A percentile compares a stretch with the other conserved stretches of the same genome.
These are phyloP conservation scores for Zygosaccharomyces pseudobailii DNA, from an alignment of 1,139 yeast genomes.

Conservation along the genomic window DNA sequence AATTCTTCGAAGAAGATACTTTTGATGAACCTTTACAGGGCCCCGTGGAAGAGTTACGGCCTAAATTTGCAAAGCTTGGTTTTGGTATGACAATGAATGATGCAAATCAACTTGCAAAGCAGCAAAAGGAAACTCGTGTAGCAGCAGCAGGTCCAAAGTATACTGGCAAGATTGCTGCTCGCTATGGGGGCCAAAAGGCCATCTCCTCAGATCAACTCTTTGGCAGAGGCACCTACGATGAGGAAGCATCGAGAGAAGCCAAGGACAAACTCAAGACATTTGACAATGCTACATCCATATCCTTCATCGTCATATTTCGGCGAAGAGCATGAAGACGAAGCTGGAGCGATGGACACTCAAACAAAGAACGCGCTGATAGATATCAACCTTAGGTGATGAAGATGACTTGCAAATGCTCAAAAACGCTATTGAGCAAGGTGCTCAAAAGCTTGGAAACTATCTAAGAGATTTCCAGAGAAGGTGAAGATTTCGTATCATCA, in stretches of 20 bases:
- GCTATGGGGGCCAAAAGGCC: constrained; percentile 86
- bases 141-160: constrained; percentile 43
- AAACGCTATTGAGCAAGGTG: constrained; percentile 94
- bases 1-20: constrained; percentile 13
- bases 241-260: constrained; percentile 75
- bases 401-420: constrained; percentile 85
- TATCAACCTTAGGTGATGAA: constrained; percentile 50
- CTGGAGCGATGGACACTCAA: constrained; percentile 19
- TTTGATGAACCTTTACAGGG: constrained; percentile 12
- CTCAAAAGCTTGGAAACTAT: constrained; percentile 76
- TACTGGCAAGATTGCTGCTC: constrained; percentile 68
- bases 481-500: constrained; percentile 11
- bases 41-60: constrained; percentile 57
- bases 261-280: constrained; percentile 68
- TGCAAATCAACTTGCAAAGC: constrained; percentile 38
- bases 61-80: constrained; percentile 71
- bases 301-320: constrained; percentile 94
- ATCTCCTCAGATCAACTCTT: constrained; percentile 93
- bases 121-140: constrained; percentile 39
- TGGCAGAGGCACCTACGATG: constrained; percentile 83
- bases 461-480: constrained; percentile 74
- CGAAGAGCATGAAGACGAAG: constrained; percentile 56
- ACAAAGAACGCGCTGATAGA: constrained; percentile 44
- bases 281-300: constrained; percentile 83
- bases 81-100: constrained; percentile 74